Evolutionary conservation across 495 filamentous ascomycete genomes (phyloP).

Genomic region (Hypoxylon fuscum): DNA sequence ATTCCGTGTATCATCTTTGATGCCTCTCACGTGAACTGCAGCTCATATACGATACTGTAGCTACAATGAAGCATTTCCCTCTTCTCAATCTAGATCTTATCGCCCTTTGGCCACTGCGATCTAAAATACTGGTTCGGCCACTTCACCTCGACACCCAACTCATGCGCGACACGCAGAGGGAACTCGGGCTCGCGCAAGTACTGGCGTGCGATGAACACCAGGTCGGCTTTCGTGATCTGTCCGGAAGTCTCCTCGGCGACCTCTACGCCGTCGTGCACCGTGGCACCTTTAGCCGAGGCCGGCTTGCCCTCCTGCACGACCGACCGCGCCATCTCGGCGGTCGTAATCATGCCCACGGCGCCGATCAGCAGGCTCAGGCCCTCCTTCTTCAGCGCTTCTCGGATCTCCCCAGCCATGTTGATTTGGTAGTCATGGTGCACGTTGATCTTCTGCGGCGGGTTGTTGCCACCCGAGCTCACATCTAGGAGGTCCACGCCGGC

Average conservation of each 20-base stretch:
- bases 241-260: constrained; percentile 54
- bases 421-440: constrained; percentile 68
- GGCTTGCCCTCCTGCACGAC: constrained; percentile 61
- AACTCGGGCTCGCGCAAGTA: constrained; percentile 75
- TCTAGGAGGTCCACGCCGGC: constrained; percentile 79
- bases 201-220: constrained; percentile 70
- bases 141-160: constrained; percentile 65
- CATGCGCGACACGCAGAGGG: constrained; percentile 66
- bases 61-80: too few relatives aligned
- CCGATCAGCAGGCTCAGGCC: constrained; percentile 68
- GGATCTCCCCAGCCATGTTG: constrained; percentile 67
- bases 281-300: constrained; percentile 36
- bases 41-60: too few relatives aligned
- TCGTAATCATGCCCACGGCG: constrained; percentile 78
- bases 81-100: constrained; percentile 35
- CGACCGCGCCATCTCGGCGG: constrained; percentile 64
- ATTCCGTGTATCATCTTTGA: too few relatives aligned
- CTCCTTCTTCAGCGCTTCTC: constrained; percentile 62
- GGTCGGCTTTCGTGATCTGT: constrained; percentile 63
- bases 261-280: constrained; percentile 36
- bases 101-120: constrained; percentile 31
- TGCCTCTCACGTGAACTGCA: too few relatives aligned
- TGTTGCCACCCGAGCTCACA: constrained; percentile 75
- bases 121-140: constrained; percentile 64
- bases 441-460: constrained; percentile 66